Conservation (phyloP, 495 filamentous ascomycete species). For the Aspergillus homomorphus region DNA sequence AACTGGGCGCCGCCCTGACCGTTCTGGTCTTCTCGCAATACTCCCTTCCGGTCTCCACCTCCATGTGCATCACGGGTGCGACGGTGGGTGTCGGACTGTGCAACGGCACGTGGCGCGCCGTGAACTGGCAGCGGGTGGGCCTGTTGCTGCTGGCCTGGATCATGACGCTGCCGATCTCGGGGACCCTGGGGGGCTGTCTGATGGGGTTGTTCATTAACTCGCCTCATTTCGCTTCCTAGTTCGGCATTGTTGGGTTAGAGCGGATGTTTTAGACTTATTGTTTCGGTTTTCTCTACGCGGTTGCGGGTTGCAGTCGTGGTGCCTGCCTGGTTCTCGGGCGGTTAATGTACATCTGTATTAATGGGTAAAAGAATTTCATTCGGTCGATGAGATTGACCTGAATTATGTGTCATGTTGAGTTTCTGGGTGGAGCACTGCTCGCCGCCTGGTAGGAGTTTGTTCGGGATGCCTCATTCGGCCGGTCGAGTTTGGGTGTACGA, state of each 20-base stretch:
- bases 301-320: conserved; percentile 34
- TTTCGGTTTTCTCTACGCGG: neutral
- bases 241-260: neutral
- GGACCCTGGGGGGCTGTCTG: conserved; percentile 54
- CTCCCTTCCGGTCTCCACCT: conserved; percentile 57
- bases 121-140: conserved; percentile 62
- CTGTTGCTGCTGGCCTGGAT: conserved; percentile 57
- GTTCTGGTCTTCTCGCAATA: conserved; percentile 62
- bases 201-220: conserved; percentile 63
- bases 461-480: too few relatives aligned
- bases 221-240: conserved; percentile 44
- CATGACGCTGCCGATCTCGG: conserved; percentile 60
- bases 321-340: neutral
- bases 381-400: too few relatives aligned
- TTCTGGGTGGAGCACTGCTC: too few relatives aligned
- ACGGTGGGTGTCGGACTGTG: conserved; percentile 57
- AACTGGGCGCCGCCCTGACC: conserved; percentile 64
- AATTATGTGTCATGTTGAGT: too few relatives aligned
- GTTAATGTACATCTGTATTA: too few relatives aligned
- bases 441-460: too few relatives aligned
- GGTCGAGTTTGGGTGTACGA: too few relatives aligned
- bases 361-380: too few relatives aligned
- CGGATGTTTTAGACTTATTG: neutral
- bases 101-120: conserved; percentile 54
- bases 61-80: conserved; percentile 59